Evolutionary conservation across 805 yeast genomes (phyloP).

Genomic region (Suhomyces canberraensis): DNA sequence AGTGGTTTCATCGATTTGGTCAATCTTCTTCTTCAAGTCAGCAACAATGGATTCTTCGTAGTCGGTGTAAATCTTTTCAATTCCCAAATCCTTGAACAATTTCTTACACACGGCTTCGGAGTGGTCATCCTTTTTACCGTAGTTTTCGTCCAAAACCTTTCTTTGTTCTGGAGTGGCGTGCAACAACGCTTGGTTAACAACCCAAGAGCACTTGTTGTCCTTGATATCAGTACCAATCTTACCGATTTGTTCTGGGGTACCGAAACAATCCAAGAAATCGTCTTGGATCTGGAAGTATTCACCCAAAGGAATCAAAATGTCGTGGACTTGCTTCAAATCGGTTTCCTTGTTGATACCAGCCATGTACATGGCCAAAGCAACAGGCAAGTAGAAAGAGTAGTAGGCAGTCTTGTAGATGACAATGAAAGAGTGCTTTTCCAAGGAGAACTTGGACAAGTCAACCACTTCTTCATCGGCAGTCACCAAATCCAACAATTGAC

Average conservation of each 20-base stretch:
- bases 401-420: constrained; percentile 96
- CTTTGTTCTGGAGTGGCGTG: constrained; percentile 80
- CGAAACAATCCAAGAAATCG: constrained; percentile 94
- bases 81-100: constrained; percentile 68
- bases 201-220: constrained; percentile 99
- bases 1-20: constrained; percentile 77
- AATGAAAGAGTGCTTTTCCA: constrained; percentile 89
- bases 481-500: constrained; percentile 90
- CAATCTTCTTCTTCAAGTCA: constrained; percentile 62
- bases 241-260: constrained; percentile 96
- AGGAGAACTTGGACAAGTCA: constrained; percentile 80
- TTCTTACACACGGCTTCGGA: constrained; percentile 70
- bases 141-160: constrained; percentile 75
- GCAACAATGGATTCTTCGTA: constrained; percentile 80
- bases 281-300: constrained; percentile 99
- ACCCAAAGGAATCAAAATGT: constrained; percentile 89
- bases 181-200: constrained; percentile 86
- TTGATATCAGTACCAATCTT: constrained; percentile 98
- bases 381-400: constrained; percentile 96
- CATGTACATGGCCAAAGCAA: constrained; percentile 92
- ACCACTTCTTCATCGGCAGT: constrained; percentile 97
- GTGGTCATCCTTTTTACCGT: constrained; percentile 74
- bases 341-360: constrained; percentile 69
- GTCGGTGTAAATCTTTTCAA: constrained; percentile 65
- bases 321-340: constrained; percentile 85